Evolutionary conservation across 2,329 filamentous ascomycete genomes (phyloP).

Genomic region (Dissoconium aciculare): DNA sequence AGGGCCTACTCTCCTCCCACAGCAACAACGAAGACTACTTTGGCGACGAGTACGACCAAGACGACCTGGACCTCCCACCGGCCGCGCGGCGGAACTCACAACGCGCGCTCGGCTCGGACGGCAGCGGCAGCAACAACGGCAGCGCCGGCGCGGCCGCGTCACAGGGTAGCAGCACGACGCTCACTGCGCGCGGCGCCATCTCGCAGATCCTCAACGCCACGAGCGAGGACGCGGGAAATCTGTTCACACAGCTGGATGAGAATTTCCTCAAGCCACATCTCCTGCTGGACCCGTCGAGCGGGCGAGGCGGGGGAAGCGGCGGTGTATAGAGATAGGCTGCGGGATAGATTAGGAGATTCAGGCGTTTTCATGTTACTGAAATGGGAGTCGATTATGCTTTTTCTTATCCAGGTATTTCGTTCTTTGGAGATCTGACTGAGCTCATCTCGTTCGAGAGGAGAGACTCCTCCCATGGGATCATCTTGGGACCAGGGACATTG

Average conservation of each 20-base stretch:
- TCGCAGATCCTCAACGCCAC: conserved; percentile 63
- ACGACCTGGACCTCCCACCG: conserved; percentile 45
- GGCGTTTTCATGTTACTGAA: no score
- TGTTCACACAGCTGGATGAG: conserved; percentile 88
- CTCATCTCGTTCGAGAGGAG: no score
- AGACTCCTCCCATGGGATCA: no score
- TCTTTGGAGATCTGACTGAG: no score
- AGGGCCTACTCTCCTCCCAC: conserved; percentile 38
- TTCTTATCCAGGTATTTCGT: no score
- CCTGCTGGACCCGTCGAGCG: conserved; percentile 60
- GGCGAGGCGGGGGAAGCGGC: no score
- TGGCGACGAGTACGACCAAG: conserved; percentile 34
- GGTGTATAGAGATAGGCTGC: no score
- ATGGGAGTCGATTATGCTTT: no score
- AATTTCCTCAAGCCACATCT: conserved; percentile 89
- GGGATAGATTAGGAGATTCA: no score
- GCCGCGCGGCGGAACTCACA: conserved; percentile 36
- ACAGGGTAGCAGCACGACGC: conserved; percentile 4
- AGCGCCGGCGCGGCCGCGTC: background rate
- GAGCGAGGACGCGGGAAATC: conserved; percentile 72
- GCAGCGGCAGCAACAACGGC: conserved; percentile 3
- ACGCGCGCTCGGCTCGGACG: conserved; percentile 16
- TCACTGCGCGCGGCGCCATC: conserved; percentile 64
- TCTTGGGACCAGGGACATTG: no score
- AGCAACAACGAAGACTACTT: conserved; percentile 30